phyloP scores from a whole-genome alignment of 2,329 filamentous ascomycete species.

The Calonectria honghensis region DNA sequence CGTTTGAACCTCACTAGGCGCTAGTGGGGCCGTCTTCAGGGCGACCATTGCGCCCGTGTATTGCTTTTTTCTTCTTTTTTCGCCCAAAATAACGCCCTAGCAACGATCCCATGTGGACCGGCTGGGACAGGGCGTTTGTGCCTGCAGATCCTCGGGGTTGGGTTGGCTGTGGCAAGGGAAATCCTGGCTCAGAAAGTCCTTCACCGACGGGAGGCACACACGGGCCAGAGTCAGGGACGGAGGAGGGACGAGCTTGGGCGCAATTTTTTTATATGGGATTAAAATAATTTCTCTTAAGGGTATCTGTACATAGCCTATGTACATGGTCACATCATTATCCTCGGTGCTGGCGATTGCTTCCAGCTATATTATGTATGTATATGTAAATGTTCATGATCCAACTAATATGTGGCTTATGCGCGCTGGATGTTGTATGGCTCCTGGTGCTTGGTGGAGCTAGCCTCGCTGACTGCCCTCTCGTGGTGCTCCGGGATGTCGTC shows the following conservation, averaged over 20 bases:
- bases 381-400: conserved; percentile 29
- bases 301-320: conserved; percentile 30
- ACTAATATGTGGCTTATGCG: conserved; percentile 34
- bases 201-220: conserved; percentile 32
- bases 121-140: conserved; percentile 28
- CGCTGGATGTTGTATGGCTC: conserved; percentile 50
- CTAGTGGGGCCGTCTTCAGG: conserved; percentile 37
- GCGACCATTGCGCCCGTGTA: conserved; percentile 15
- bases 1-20: conserved; percentile 40
- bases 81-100: conserved; percentile 35
- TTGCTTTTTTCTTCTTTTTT: conserved; percentile 17
- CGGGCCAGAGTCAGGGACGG: background rate
- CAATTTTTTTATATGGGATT: background rate
- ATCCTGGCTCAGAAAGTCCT: conserved; percentile 35
- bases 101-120: conserved; percentile 43
- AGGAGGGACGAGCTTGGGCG: background rate
- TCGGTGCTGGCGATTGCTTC: conserved; percentile 40
- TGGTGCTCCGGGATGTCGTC: conserved; percentile 50
- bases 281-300: conserved; percentile 18
- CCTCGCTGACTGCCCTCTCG: conserved; percentile 53
- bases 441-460: conserved; percentile 50
- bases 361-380: conserved; percentile 43
- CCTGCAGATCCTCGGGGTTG: conserved; percentile 40
- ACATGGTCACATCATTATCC: conserved; percentile 47
- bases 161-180: conserved; percentile 25